A percentile compares a stretch with the other conserved stretches of the same genome.
Evolutionary conservation across 176 grass and related monocot species (phyloP).

Genomic region (Carex kokanica): DNA sequence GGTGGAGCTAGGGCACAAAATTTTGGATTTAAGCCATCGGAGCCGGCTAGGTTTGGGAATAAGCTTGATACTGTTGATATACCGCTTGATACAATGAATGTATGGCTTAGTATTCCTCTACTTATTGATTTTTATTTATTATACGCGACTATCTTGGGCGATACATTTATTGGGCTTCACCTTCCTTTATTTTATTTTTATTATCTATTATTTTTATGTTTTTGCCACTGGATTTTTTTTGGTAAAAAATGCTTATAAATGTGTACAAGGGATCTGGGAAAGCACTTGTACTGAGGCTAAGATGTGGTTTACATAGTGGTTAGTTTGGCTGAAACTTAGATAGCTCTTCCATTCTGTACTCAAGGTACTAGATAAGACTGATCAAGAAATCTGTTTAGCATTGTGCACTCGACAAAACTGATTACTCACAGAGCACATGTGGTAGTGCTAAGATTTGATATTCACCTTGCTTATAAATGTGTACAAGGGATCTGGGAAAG

Average conservation of each 20-base stretch:
- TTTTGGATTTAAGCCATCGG: slow-evolving; percentile 45
- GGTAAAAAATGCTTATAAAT: neutral
- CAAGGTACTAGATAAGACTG: neutral
- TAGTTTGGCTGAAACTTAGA: neutral
- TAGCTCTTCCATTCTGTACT: neutral
- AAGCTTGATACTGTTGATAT: slow-evolving; percentile 56
- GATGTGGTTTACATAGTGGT: neutral
- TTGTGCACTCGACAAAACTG: neutral
- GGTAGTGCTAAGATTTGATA: neutral
- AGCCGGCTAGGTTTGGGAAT: slow-evolving; percentile 43
- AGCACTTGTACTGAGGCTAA: neutral
- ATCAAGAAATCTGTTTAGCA: neutral
- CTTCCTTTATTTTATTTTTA: neutral
- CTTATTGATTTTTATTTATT: neutral
- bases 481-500: neutral
- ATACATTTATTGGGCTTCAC: neutral
- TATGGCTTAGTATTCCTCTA: slow-evolving; percentile 31
- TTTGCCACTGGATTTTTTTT: neutral
- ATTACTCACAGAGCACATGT: neutral
- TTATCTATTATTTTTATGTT: neutral
- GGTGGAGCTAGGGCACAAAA: slow-evolving; percentile 35
- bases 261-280: neutral
- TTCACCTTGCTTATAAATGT: too few species aligned
- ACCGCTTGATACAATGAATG: slow-evolving; percentile 63
- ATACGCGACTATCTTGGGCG: neutral